Evolutionary conservation across 345 rosid species (phyloP), one percentile per base, ranked within the genome.

Genomic region (Salix suchowensis): DNA sequence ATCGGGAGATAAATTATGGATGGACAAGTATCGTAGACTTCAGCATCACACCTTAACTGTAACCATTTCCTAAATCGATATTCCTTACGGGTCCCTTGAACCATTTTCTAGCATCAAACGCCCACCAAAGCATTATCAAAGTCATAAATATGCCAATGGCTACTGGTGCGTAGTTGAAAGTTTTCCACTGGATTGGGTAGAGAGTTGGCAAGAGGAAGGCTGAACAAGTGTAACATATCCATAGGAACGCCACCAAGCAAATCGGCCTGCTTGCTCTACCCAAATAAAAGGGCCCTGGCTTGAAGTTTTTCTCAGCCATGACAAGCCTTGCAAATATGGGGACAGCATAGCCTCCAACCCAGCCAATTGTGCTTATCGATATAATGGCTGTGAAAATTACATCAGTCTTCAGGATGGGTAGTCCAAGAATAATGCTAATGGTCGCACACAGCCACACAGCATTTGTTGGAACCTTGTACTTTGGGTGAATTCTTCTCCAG

Each of bases 391-490:
- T 88, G 86, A 88, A 90, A 32, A 87, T 86, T 42, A 86, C 89
- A 62, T 88, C 78, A 18, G 86, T 85, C 72, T 83, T 86, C 66
- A 88, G 68, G 66, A 90, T 88, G 48, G 91, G 91, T 14, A 90
- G 85, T 28, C 93, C 91, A 23, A 90, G 85, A 14, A 90, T 75
- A 74, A 86, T 84, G 77, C 89, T 84, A 55, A 88, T 84, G 23
- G 88, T 88, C n/a, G 88, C 88, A 74, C 88, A 87, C n/a, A 89
- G 80, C 89, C 90, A 88, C 67, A 88, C 90, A 18, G 90, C 91
- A 73, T 87, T 87, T 24, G 87, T 74, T 9, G 90, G 91, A 69
- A 87, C 89, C 76, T 87, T 90, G 85, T 79, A 86, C 78, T 86
- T 82, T 2, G 90, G 91, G 77, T 90, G 91, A 36, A 90, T 42